A percentile compares a stretch with the other conserved stretches of the same genome.
Conservation (phyloP, 1,139 yeast genomes). For the Kurtzmaniella quercitrusa region DNA sequence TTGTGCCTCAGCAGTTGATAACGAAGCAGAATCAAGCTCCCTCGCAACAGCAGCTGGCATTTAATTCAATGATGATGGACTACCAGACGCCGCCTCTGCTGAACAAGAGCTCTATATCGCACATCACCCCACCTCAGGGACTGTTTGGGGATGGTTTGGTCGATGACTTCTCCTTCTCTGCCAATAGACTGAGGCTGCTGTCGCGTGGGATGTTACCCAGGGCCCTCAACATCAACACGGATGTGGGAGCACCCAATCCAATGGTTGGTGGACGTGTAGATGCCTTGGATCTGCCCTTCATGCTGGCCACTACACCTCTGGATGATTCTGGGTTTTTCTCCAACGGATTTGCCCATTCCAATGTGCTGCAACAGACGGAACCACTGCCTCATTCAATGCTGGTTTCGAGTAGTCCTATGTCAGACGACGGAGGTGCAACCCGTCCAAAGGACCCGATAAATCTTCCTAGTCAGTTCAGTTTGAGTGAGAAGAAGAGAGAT, state of each 20-base stretch:
- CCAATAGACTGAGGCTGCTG: constrained; percentile 22
- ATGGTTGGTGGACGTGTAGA: constrained; percentile 22
- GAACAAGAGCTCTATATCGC: constrained; percentile 29
- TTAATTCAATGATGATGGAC: constrained; percentile 37
- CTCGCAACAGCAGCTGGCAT: constrained; percentile 9
- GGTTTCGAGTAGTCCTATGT: constrained; percentile 1
- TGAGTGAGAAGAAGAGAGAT: constrained; percentile 47
- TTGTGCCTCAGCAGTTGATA: constrained; percentile 39
- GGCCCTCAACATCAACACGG: constrained; percentile 41
- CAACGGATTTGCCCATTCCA: constrained; percentile 14
- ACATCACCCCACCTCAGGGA: constrained; percentile 18
- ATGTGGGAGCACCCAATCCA: constrained; percentile 17
- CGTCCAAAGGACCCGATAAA: constrained; percentile 16
- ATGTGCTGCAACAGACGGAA: constrained; percentile 3
- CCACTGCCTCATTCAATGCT: constrained; percentile 6
- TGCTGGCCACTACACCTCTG: constrained; percentile 38
- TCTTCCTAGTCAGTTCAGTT: constrained; percentile 28
- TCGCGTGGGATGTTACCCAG: constrained; percentile 27
- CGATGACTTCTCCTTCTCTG: constrained; percentile 24
- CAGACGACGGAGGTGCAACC: background rate
- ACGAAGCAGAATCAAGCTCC: constrained; percentile 16
- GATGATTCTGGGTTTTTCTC: constrained; percentile 33
- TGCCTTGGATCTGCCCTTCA: constrained; percentile 41
- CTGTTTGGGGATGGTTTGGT: constrained; percentile 10
- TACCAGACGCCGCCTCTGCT: constrained; percentile 44